phyloP scores from a whole-genome alignment of 345 rosid genomes.

The Pistacia atlantica region DNA sequence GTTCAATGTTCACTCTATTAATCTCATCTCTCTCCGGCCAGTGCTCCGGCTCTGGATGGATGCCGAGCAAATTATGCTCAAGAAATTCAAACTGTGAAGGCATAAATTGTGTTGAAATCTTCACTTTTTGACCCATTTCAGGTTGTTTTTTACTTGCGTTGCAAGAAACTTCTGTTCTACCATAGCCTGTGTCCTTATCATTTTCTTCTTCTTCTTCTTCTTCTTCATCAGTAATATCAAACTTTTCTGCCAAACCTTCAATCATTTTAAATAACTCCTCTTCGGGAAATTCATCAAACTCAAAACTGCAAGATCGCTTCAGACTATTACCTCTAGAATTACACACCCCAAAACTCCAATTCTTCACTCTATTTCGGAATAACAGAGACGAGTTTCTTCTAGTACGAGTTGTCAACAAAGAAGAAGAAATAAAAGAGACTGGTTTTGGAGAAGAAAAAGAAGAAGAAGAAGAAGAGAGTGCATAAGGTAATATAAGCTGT shows the following conservation, averaged over 20 bases:
- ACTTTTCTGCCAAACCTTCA: constrained; percentile 18
- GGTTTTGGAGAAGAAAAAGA: constrained; percentile 15
- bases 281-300: constrained; percentile 22
- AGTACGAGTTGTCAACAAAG: constrained; percentile 7
- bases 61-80: constrained; percentile 41
- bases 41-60: constrained; percentile 39
- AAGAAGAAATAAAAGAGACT: constrained; percentile 7
- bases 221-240: constrained; percentile 2
- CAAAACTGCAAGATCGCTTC: constrained; percentile 20
- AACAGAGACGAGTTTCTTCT: neutral
- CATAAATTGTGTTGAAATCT: constrained; percentile 19
- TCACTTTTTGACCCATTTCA: neutral
- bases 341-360: constrained; percentile 19
- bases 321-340: constrained; percentile 18
- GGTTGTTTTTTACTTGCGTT: neutral
- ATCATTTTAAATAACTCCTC: constrained; percentile 17
- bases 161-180: constrained; percentile 12
- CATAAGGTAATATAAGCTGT: constrained; percentile 14
- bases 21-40: constrained; percentile 51
- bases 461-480: constrained; percentile 11
- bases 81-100: constrained; percentile 38
- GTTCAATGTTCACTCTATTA: constrained; percentile 40
- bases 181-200: constrained; percentile 14
- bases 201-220: neutral
- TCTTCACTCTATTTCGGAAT: neutral